These are phyloP conservation scores for Avicennia marina DNA, from an alignment of 257 asterid species.

Conservation along the genomic window DNA sequence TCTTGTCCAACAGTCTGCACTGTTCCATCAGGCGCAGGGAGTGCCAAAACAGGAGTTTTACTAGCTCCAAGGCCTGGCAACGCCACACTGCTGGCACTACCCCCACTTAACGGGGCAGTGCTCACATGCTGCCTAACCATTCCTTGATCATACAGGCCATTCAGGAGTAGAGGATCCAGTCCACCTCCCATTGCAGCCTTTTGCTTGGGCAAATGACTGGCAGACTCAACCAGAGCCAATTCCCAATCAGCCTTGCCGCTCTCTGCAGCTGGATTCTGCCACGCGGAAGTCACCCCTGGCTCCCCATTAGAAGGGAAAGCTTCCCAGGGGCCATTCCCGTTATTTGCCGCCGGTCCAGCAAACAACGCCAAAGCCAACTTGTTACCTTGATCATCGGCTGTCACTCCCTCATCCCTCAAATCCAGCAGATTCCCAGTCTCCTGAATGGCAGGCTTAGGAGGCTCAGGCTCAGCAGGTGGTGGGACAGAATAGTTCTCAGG, in stretches of 20 bases:
- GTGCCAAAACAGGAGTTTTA: constrained; percentile 66
- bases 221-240: constrained; percentile 74
- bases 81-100: constrained; percentile 89
- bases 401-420: constrained; percentile 69
- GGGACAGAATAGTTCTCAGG: constrained; percentile 61
- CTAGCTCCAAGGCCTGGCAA: constrained; percentile 52
- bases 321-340: constrained; percentile 69
- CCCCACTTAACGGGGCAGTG: constrained; percentile 50
- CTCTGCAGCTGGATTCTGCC: constrained; percentile 96
- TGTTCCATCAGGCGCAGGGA: constrained; percentile 85
- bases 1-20: constrained; percentile 67
- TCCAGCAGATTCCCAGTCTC: constrained; percentile 57
- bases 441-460: constrained; percentile 42
- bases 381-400: constrained; percentile 83
- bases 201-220: constrained; percentile 63
- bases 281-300: constrained; percentile 64
- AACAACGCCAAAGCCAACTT: constrained; percentile 74
- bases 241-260: constrained; percentile 87
- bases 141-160: constrained; percentile 92
- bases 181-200: constrained; percentile 86
- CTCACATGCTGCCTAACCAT: constrained; percentile 66
- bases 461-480: constrained; percentile 48
- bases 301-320: constrained; percentile 60
- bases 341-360: constrained; percentile 58
- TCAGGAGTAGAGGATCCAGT: constrained; percentile 63